Evolutionary conservation across 2,329 filamentous ascomycete species (phyloP).

Genomic region (Penicillium sp.): DNA sequence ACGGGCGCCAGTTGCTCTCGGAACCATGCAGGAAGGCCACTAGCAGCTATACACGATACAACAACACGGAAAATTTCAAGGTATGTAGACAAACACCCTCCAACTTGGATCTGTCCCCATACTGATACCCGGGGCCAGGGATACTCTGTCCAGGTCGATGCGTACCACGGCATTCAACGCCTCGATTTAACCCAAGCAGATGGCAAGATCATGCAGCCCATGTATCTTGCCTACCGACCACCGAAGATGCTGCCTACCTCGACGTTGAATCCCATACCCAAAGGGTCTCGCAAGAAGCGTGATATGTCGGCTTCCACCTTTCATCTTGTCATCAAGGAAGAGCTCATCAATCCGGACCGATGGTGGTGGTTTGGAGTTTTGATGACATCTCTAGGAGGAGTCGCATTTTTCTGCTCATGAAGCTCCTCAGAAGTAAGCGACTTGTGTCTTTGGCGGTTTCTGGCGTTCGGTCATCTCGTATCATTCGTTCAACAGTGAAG

Average conservation of each 20-base stretch:
- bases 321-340: slow-evolving; percentile 35
- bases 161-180: slow-evolving; percentile 64
- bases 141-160: slow-evolving; percentile 56
- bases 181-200: slow-evolving; percentile 68
- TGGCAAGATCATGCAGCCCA: slow-evolving; percentile 66
- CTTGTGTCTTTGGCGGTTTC: not conserved
- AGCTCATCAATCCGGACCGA: slow-evolving; percentile 45
- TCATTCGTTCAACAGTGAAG: not conserved
- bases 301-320: slow-evolving; percentile 18
- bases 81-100: slow-evolving; percentile 44
- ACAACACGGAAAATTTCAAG: slow-evolving; percentile 65
- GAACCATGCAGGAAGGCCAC: slow-evolving; percentile 63
- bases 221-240: slow-evolving; percentile 66
- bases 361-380: slow-evolving; percentile 55
- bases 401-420: slow-evolving; percentile 42
- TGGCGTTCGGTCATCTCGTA: not conserved
- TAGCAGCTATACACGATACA: slow-evolving; percentile 67
- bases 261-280: slow-evolving; percentile 62
- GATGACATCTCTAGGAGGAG: slow-evolving; percentile 51
- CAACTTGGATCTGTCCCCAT: not conserved
- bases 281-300: slow-evolving; percentile 40
- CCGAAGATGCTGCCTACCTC: slow-evolving; percentile 72
- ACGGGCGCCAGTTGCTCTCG: slow-evolving; percentile 69
- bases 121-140: slow-evolving; percentile 33
- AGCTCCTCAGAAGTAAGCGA: not conserved